A percentile compares a stretch with the other conserved stretches of the same genome.
phyloP scores from a whole-genome alignment of 805 yeast species.

The Myxozyma melibiosi region DNA sequence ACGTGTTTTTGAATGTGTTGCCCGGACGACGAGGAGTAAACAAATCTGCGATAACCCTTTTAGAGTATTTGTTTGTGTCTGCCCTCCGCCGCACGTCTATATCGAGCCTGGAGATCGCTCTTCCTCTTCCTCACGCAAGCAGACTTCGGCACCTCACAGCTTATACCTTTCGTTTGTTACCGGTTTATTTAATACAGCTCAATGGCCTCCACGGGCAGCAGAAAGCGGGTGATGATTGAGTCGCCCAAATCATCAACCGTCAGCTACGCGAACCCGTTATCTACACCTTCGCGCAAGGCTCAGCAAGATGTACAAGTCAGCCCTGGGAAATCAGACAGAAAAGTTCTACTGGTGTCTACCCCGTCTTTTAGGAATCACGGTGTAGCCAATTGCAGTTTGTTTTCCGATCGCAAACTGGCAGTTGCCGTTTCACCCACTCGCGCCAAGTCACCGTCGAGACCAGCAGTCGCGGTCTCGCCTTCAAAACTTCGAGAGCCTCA shows the following conservation, averaged over 20 bases:
- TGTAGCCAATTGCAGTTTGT: neutral
- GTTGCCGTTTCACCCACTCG: neutral
- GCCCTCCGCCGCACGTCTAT: constrained; percentile 12
- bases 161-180: no score
- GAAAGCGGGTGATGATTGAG: neutral
- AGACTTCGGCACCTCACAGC: no score
- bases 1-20: constrained; percentile 2
- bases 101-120: neutral
- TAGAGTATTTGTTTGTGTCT: neutral
- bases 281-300: constrained; percentile 7
- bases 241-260: neutral
- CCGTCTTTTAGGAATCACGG: constrained; percentile 1
- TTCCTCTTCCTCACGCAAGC: no score
- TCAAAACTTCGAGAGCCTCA: constrained; percentile 15
- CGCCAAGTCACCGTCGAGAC: neutral
- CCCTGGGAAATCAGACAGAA: constrained; percentile 1
- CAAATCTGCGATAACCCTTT: constrained; percentile 2
- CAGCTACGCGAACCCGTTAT: neutral
- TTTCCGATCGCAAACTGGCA: constrained; percentile 4
- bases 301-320: neutral
- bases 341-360: constrained; percentile 11
- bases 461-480: neutral
- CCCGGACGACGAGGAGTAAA: constrained; percentile 6
- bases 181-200: no score
- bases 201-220: neutral